Conservation (phyloP, 2,329 filamentous ascomycete species). For the Madurella fahalii region DNA sequence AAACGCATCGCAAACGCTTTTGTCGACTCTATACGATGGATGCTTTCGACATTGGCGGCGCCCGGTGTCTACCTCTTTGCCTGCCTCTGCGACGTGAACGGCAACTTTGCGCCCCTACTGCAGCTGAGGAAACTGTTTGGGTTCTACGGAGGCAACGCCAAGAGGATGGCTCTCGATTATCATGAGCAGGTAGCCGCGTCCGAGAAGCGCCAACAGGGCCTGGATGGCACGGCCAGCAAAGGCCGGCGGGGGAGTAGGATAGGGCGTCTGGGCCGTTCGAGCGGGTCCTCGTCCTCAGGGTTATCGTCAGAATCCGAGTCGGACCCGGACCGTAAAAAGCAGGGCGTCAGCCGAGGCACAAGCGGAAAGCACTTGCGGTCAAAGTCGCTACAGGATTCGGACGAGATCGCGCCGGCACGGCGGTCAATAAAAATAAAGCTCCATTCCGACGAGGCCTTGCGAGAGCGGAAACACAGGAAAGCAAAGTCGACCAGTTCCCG, state of each 20-base stretch:
- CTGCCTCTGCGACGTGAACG: conserved; percentile 76
- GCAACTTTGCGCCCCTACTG: conserved; percentile 71
- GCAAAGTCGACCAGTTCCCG: conserved; percentile 47
- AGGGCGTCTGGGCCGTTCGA: conserved; percentile 27
- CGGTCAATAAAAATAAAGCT: conserved; percentile 89
- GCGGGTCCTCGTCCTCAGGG: conserved; percentile 56
- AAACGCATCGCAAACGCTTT: conserved; percentile 68
- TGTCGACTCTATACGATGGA: conserved; percentile 70
- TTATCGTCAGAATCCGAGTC: conserved; percentile 69
- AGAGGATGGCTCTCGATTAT: conserved; percentile 48
- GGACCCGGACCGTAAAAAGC: conserved; percentile 41
- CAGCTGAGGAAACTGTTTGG: conserved; percentile 65
- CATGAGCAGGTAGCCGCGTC: conserved; percentile 29
- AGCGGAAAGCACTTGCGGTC: conserved; percentile 52
- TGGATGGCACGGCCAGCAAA: conserved; percentile 6
- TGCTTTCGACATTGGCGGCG: conserved; percentile 72
- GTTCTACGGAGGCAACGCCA: conserved; percentile 36
- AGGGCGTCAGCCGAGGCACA: conserved; percentile 32
- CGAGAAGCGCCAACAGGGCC: conserved; percentile 27
- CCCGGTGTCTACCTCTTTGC: conserved; percentile 80
- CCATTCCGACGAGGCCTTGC: conserved; percentile 71
- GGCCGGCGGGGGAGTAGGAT: conserved; percentile 12
- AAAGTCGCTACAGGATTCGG: conserved; percentile 54
- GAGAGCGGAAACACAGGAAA: conserved; percentile 68
- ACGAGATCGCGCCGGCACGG: conserved; percentile 64